phyloP scores from a whole-genome alignment of 1,284 basidiomycete species.

The Malassezia yamatoensis region DNA sequence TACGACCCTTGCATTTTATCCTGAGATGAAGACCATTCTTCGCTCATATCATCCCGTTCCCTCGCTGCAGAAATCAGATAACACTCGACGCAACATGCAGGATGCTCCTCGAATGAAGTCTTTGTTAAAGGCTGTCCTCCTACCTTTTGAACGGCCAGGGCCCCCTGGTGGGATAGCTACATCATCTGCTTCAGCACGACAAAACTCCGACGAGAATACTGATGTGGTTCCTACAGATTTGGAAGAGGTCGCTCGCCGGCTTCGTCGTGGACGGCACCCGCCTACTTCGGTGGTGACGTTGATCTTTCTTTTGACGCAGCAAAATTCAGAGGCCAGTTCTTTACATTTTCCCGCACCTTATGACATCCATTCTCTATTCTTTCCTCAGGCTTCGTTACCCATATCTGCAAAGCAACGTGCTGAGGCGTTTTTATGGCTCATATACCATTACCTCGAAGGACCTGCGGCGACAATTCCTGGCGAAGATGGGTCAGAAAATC shows the following conservation, averaged over 20 bases:
- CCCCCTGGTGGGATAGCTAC: slow-evolving; percentile 24
- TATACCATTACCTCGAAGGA: slow-evolving; percentile 44
- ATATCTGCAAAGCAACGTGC: slow-evolving; percentile 34
- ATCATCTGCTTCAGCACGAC: slow-evolving; percentile 24
- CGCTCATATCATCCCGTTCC: slow-evolving; percentile 74
- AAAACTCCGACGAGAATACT: slow-evolving; percentile 24
- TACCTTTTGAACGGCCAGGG: slow-evolving; percentile 57
- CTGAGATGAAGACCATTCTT: slow-evolving; percentile 69
- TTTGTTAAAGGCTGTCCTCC: slow-evolving; percentile 63
- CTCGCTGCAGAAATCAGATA: slow-evolving; percentile 58
- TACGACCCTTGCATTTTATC: slow-evolving; percentile 71
- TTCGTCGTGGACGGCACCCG: slow-evolving; percentile 22
- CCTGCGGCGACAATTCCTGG: slow-evolving; percentile 30
- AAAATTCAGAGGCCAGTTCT: slow-evolving; percentile 29
- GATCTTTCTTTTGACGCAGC: slow-evolving; percentile 37
- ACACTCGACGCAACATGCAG: slow-evolving; percentile 62
- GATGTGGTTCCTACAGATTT: slow-evolving; percentile 38
- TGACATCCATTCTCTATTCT: slow-evolving; percentile 42
- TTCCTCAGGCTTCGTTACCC: slow-evolving; percentile 33
- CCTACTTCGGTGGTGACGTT: slow-evolving; percentile 41
- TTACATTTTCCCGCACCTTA: slow-evolving; percentile 36
- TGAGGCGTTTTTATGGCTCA: slow-evolving; percentile 39
- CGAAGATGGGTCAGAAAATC: slow-evolving; percentile 24
- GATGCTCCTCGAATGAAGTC: slow-evolving; percentile 72
- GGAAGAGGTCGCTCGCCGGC: slow-evolving; percentile 32